phyloP scores from a whole-genome alignment of 352 stramenopile genomes.

The Peronospora tabacina region DNA sequence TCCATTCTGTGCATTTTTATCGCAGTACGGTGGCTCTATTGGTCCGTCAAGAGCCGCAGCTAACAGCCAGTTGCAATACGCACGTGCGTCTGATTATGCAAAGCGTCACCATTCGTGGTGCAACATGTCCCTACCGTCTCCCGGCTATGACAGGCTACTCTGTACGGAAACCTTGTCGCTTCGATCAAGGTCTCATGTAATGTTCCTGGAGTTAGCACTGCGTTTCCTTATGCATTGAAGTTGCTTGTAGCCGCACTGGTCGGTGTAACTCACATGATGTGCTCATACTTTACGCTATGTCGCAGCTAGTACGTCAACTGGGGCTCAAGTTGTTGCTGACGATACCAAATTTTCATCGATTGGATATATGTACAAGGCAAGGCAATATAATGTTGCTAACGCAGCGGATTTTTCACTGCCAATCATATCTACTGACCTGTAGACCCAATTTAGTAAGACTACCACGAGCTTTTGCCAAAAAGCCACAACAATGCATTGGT shows the following conservation, averaged over 20 bases:
- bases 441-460: neutral
- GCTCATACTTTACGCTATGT: slow-evolving; percentile 7
- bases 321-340: slow-evolving; percentile 6
- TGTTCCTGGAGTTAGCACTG: slow-evolving; percentile 4
- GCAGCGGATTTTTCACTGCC: slow-evolving; percentile 7
- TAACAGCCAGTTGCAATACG: slow-evolving; percentile 4
- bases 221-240: slow-evolving; percentile 18
- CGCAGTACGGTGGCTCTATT: slow-evolving; percentile 1
- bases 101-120: slow-evolving; percentile 7
- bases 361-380: slow-evolving; percentile 28
- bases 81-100: slow-evolving; percentile 26
- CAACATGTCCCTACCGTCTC: neutral
- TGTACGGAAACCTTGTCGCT: neutral
- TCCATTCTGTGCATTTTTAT: slow-evolving; percentile 6
- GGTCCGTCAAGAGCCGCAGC: slow-evolving; percentile 8
- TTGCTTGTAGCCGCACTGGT: slow-evolving; percentile 3
- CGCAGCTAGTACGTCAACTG: slow-evolving; percentile 6
- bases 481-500: neutral
- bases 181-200: neutral
- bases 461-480: neutral
- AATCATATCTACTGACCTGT: slow-evolving; percentile 15
- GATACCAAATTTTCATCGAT: slow-evolving; percentile 24
- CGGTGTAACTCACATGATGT: neutral
- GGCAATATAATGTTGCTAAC: slow-evolving; percentile 16
- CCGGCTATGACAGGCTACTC: neutral